Conservation (phyloP, 305 asterid genomes). For the Solanum hybrid region DNA sequence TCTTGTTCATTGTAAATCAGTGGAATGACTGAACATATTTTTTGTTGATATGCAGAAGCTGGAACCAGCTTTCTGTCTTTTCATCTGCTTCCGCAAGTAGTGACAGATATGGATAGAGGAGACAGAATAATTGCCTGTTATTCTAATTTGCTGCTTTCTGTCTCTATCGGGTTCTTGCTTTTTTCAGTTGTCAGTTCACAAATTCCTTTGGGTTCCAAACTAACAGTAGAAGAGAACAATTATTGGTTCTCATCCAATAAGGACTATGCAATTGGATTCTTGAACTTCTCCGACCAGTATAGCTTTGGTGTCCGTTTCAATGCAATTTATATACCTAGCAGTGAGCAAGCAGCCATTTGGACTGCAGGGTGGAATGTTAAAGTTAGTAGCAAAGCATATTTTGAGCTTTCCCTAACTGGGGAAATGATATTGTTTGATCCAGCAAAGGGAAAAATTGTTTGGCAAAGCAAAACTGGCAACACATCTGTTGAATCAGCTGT, state of each 20-base stretch:
- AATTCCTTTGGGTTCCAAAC: conserved; percentile 30
- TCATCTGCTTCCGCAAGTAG: conserved; percentile 4
- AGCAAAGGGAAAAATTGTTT: conserved; percentile 11
- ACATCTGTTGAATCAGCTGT: conserved; percentile 25
- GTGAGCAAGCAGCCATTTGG: conserved; percentile 27
- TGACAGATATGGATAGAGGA: conserved; percentile 19
- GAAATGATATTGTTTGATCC: conserved; percentile 30
- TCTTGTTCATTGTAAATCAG: background rate
- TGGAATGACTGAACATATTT: background rate
- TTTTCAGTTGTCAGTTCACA: conserved; percentile 14
- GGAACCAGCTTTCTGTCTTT: conserved; percentile 7
- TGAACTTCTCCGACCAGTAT: conserved; percentile 14
- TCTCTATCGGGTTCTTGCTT: conserved; percentile 12
- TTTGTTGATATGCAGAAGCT: conserved; percentile 10
- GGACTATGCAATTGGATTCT: conserved; percentile 32
- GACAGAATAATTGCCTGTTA: conserved; percentile 1
- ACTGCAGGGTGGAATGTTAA: conserved; percentile 29
- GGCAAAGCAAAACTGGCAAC: conserved; percentile 30
- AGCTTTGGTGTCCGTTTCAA: conserved; percentile 24
- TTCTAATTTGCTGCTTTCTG: conserved; percentile 6
- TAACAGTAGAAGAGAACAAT: conserved; percentile 20
- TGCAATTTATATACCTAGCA: conserved; percentile 20
- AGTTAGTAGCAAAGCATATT: conserved; percentile 26
- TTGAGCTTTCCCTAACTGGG: conserved; percentile 22
- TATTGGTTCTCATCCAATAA: conserved; percentile 37